Conservation (phyloP, 805 yeast species). For the Candida odintsovae region DNA sequence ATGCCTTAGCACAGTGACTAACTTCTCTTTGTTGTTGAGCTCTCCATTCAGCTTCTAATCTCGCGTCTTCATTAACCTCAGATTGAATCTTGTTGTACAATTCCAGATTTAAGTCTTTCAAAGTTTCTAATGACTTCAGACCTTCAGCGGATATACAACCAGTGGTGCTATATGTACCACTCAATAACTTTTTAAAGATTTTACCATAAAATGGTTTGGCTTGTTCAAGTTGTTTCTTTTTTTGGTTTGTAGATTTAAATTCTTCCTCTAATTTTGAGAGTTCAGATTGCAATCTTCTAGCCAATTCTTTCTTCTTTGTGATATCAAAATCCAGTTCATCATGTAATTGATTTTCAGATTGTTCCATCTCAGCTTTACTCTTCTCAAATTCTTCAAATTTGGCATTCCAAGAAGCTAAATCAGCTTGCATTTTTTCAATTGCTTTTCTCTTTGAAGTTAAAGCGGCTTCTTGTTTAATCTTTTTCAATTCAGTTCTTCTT, state of each 20-base stretch:
- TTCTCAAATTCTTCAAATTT: conserved; percentile 22
- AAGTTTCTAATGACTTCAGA: conserved; percentile 11
- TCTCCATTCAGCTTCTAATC: conserved; percentile 34
- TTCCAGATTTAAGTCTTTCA: conserved; percentile 14
- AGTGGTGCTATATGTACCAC: conserved; percentile 14
- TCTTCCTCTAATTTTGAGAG: conserved; percentile 17
- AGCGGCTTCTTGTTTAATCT: conserved; percentile 27
- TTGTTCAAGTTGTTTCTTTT: conserved; percentile 19
- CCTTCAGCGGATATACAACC: conserved; percentile 22
- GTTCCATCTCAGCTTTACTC: conserved; percentile 11
- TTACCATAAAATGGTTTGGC: conserved; percentile 10
- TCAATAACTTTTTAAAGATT: conserved; percentile 10
- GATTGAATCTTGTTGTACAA: conserved; percentile 16
- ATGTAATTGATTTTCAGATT: conserved; percentile 13
- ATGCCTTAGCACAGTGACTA: conserved; percentile 22
- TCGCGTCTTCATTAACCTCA: conserved; percentile 28
- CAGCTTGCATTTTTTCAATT: conserved; percentile 29
- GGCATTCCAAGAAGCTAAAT: conserved; percentile 30
- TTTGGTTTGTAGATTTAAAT: conserved; percentile 2
- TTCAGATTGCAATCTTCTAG: conserved; percentile 7
- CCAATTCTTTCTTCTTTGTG: conserved; percentile 4
- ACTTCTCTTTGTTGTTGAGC: conserved; percentile 33
- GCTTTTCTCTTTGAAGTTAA: conserved; percentile 24
- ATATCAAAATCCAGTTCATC: conserved; percentile 16
- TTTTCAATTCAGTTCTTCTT: conserved; percentile 30